phyloP scores from a whole-genome alignment of 352 stramenopile genomes.

The Globisporangium uncinulatum region DNA sequence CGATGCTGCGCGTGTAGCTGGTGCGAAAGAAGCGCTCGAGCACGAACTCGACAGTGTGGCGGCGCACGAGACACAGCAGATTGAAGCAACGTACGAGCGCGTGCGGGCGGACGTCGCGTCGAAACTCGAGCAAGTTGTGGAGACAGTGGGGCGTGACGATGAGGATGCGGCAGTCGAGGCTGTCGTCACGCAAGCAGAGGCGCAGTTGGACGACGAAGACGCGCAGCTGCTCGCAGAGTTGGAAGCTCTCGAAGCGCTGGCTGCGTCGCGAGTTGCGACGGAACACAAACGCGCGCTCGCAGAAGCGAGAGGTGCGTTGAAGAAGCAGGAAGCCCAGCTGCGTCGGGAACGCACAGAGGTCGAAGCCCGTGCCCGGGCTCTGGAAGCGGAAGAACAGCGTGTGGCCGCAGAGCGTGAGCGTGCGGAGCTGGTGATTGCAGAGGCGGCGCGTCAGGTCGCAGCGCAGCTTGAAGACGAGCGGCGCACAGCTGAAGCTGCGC shows the following conservation, averaged over 20 bases:
- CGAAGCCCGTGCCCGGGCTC: slow-evolving; percentile 12
- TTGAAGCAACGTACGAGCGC: slow-evolving; percentile 1
- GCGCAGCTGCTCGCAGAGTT: slow-evolving; percentile 12
- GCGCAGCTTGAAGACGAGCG: slow-evolving; percentile 5
- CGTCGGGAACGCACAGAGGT: slow-evolving; percentile 7
- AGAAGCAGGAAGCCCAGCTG: slow-evolving; percentile 3
- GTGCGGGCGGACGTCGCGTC: slow-evolving; percentile 1
- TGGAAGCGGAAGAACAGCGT: slow-evolving; percentile 16
- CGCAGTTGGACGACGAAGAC: slow-evolving; percentile 9
- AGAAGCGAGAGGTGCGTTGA: not conserved
- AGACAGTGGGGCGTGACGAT: slow-evolving; percentile 1
- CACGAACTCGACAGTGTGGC: slow-evolving; percentile 1
- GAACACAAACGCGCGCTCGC: slow-evolving; percentile 6
- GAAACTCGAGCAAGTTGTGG: slow-evolving; percentile 6
- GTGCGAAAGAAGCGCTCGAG: slow-evolving; percentile 12
- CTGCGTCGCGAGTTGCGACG: not conserved
- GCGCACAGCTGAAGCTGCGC: slow-evolving; percentile 3
- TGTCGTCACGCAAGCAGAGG: slow-evolving; percentile 1
- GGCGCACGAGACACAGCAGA: slow-evolving; percentile 2
- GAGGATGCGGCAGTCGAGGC: not conserved
- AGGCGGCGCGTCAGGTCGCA: not conserved
- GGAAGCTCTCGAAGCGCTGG: slow-evolving; percentile 6
- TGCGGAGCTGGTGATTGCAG: slow-evolving; percentile 22
- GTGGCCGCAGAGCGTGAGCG: slow-evolving; percentile 4
- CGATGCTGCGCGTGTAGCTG: slow-evolving; percentile 7